Evolutionary conservation across 768 basidiomycete genomes (phyloP), one percentile per base, ranked within the genome.

Genomic region (Amyloporia xantha): DNA sequence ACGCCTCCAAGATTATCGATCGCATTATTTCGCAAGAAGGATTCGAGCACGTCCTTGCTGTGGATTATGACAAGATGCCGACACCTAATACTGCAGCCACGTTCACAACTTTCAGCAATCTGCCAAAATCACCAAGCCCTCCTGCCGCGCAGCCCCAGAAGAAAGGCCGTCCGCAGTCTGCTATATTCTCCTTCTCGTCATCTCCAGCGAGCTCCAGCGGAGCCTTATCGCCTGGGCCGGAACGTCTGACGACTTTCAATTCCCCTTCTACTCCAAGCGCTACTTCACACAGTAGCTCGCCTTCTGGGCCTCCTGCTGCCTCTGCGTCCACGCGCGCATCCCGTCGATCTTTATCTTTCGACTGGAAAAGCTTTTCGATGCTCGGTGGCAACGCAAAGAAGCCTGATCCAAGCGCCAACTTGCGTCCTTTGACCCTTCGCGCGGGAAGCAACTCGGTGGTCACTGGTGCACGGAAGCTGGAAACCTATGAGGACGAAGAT

Each of bases 1-100:
- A 98, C 61, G 92, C 94, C 3, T 92, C 91, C 40, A 98, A 97
- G 75, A 98, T 98, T 56, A 89, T 98, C 60, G 95, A 98, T 71
- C 82, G 94, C 39, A 96, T 98, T 62, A 95, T 97, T 58, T 79
- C 87, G 1, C 87, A 94, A 66, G 94, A 96, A 67, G 93, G 93
- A 20, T 97, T 95, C 68, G 95, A 98, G 66, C 91, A 95, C 59
- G 88, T 98, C 47, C 79, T 97, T 28, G 89, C 94, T n/a, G 84
- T 80, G 39, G 94, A 97, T 65, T 95, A 89, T 58, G 86, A 88
- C n/a, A 59, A 63, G 41, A 77, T 79, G 51, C 70, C 77, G 25
- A 77, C 78, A 27, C 70, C 80, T 11, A 62, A 69, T 11, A 69
- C 73, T 15, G 63, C 75, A 11, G 58, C 62, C 10, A 63, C 74